Base-by-base conservation (phyloP, 345 rosid genomes). In the Lepidium africanum region DNA sequence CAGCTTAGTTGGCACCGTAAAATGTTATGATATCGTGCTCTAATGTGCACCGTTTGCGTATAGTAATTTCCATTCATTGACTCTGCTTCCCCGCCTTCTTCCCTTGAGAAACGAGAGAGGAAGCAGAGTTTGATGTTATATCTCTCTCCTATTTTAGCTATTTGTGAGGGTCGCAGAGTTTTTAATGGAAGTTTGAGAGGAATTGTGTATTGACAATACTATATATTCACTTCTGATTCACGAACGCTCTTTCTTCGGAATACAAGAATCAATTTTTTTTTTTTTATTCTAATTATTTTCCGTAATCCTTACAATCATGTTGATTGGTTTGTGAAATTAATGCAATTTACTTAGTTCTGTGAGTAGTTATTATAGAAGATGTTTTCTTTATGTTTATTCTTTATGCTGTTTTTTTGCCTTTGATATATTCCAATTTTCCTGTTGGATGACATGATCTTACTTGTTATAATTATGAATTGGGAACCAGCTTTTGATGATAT, bases 401-500 rank as follows among this genome's bases (percentile, higher is more conserved):
- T 2, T 9, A 2, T 41, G 10, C 6, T 43, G 19, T 36, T 16
- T 32, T 25, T 16, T 0, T 6, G n/a, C 19, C 7, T 6, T 40
- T 39, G 49, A 27, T 16, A 63, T n/a, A n/a, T n/a, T n/a, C 48
- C 15, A 60, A 42, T 10, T 14, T 37, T 56, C 5, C 7, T 43
- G 14, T 36, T 52, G 3, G 27, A 16, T 30, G 5, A 6, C 52
- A 59, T 65, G 57, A 37, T 63, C 36, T 50, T 48, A 14, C 23
- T 66, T 3, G 50, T 45, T 54, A 27, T 54, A 11, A 37, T 37
- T 9, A 46, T 67, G 63, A 37, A 50, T 67, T 30, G 54, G 49
- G 57, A 47, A 62, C 3, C 63, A 89, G 97, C 96, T 70, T 94
- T 91, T 62, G 86, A 89, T 70, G 90, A 91, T 58, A 81, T 86